phyloP scores from a whole-genome alignment of 331 rosid genomes.

The Malus hybrid region DNA sequence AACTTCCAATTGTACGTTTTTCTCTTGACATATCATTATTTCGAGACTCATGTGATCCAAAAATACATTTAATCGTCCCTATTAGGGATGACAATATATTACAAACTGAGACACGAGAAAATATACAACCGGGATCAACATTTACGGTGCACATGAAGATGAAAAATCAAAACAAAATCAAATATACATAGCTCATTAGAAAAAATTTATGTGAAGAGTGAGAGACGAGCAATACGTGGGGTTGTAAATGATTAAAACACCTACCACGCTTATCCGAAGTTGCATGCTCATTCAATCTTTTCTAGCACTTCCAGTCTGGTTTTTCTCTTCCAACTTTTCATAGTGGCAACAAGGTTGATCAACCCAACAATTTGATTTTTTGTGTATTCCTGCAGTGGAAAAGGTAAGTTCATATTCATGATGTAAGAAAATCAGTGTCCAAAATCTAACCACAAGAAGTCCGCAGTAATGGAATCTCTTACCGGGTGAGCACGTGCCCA shows the following conservation, averaged over 20 bases:
- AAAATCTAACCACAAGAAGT: neutral
- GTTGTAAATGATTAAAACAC: neutral
- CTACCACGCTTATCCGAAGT: neutral
- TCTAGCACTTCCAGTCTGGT: conserved; percentile 78
- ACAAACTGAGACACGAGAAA: conserved; percentile 31
- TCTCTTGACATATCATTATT: conserved; percentile 15
- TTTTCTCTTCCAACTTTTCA: conserved; percentile 99
- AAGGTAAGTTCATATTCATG: conserved; percentile 9
- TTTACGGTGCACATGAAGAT: conserved; percentile 17
- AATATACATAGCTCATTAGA: conserved; percentile 39
- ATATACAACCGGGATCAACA: conserved; percentile 24
- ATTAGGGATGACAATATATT: conserved; percentile 18
- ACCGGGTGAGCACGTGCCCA: conserved; percentile 96
- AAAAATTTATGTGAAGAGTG: neutral
- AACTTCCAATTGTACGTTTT: neutral
- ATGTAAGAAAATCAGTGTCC: neutral
- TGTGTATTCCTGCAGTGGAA: conserved; percentile 67
- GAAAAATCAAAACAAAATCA: conserved; percentile 7
- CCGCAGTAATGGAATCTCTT: conserved; percentile 22
- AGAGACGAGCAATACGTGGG: conserved; percentile 6
- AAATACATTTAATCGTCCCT: conserved; percentile 38
- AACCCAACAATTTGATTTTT: conserved; percentile 81
- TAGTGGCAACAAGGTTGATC: conserved; percentile 82
- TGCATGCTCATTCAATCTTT: conserved; percentile 69
- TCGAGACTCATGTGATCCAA: conserved; percentile 5